A percentile compares a stretch with the other conserved stretches of the same genome.
Evolutionary conservation across 208 protist species (phyloP).

Genomic region (Crithidia fasciculata): DNA sequence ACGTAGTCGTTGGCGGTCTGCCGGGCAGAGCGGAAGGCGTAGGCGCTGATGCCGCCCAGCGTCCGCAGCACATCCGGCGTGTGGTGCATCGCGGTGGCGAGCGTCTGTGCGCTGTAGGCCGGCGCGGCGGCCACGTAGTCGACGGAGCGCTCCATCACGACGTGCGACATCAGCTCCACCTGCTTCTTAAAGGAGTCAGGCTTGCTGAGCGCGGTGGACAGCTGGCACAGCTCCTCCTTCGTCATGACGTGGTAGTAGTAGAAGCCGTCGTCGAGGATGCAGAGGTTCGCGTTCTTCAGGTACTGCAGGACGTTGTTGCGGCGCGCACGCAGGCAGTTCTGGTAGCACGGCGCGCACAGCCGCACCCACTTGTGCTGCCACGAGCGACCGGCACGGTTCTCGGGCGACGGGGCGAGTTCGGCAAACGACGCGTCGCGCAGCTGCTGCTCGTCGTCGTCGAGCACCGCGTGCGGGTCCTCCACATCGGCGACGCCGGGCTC

Average conservation of each 20-base stretch:
- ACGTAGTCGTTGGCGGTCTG: slow-evolving; percentile 40
- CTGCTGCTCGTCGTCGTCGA: slow-evolving; percentile 11
- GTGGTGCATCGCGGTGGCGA: slow-evolving; percentile 36
- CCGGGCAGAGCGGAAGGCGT: slow-evolving; percentile 31
- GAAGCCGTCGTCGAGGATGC: slow-evolving; percentile 62
- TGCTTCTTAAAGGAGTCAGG: slow-evolving; percentile 56
- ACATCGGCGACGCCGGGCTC: not conserved
- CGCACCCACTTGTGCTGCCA: slow-evolving; percentile 45
- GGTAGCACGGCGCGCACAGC: slow-evolving; percentile 64
- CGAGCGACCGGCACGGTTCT: not conserved
- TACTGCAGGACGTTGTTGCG: slow-evolving; percentile 38
- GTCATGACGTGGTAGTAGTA: slow-evolving; percentile 67
- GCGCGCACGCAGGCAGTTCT: slow-evolving; percentile 61
- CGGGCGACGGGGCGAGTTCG: not conserved
- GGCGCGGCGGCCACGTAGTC: slow-evolving; percentile 40
- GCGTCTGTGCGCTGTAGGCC: slow-evolving; percentile 28
- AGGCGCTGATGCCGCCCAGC: slow-evolving; percentile 34
- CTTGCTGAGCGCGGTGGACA: slow-evolving; percentile 49
- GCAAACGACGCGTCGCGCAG: not conserved
- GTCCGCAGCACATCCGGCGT: slow-evolving; percentile 40
- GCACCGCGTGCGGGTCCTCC: not conserved
- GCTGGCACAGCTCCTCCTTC: slow-evolving; percentile 42
- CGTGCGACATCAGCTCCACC: slow-evolving; percentile 48
- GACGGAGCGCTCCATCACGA: slow-evolving; percentile 50
- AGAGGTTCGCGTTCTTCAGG: slow-evolving; percentile 51